Evolutionary conservation across 306 rosid genomes (phyloP).

Genomic region (Fagus crenata): DNA sequence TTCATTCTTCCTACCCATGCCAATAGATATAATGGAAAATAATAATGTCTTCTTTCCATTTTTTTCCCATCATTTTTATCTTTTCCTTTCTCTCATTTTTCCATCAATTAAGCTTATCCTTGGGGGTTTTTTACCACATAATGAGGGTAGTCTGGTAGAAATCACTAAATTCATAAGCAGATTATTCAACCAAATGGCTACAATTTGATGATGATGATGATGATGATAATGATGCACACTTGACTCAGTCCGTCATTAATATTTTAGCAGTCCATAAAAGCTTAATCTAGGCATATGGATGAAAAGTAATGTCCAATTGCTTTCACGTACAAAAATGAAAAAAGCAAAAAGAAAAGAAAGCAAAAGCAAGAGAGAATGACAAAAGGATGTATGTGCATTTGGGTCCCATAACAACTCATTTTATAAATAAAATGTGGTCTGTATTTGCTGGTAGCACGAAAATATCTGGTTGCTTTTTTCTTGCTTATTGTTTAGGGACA

Average conservation of each 20-base stretch:
- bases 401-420: slow-evolving; percentile 61
- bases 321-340: slow-evolving; percentile 38
- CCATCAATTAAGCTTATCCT: not conserved
- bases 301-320: slow-evolving; percentile 44
- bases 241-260: slow-evolving; percentile 25
- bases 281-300: slow-evolving; percentile 52
- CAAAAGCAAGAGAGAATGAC: slow-evolving; percentile 45
- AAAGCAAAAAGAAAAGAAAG: slow-evolving; percentile 35
- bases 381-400: slow-evolving; percentile 35
- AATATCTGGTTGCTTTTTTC: slow-evolving; percentile 47
- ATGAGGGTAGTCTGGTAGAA: not conserved
- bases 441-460: slow-evolving; percentile 35
- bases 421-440: slow-evolving; percentile 52
- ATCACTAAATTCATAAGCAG: slow-evolving; percentile 7
- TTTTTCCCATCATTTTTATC: too few relatives aligned
- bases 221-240: slow-evolving; percentile 27
- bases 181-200: slow-evolving; percentile 17
- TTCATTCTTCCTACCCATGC: too few relatives aligned
- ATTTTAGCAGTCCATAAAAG: slow-evolving; percentile 35
- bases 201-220: slow-evolving; percentile 1
- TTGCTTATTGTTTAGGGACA: slow-evolving; percentile 22
- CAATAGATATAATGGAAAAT: too few relatives aligned
- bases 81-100: too few relatives aligned
- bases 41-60: too few relatives aligned
- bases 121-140: not conserved